These are phyloP conservation scores for Paraphoma sp. DNA, from an alignment of 2,329 filamentous ascomycete genomes.

Conservation along the genomic window DNA sequence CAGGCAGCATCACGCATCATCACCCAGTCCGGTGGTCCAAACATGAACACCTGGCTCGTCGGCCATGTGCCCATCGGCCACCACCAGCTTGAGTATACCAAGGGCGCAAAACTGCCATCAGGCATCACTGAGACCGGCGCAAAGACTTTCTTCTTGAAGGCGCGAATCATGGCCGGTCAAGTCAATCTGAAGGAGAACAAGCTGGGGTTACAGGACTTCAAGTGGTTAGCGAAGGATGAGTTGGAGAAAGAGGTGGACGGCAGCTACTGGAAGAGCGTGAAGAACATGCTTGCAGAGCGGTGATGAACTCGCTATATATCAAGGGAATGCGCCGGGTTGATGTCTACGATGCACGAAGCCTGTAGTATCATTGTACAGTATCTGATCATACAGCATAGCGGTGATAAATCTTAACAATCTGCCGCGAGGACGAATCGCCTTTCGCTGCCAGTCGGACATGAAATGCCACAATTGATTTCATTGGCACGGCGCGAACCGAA, in stretches of 20 bases:
- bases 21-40: conserved; percentile 77
- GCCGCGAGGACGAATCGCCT: background rate
- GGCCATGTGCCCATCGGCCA: conserved; percentile 89
- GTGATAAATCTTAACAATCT: background rate
- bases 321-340: background rate
- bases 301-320: conserved; percentile 46
- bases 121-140: conserved; percentile 63
- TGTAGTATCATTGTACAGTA: conserved; percentile 1
- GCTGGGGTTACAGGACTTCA: conserved; percentile 79
- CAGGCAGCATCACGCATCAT: conserved; percentile 85
- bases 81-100: conserved; percentile 65
- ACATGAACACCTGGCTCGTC: conserved; percentile 99
- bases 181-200: conserved; percentile 76
- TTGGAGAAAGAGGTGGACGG: conserved; percentile 69
- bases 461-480: background rate
- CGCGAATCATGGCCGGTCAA: conserved; percentile 96
- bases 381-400: background rate
- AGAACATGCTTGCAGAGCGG: conserved; percentile 83
- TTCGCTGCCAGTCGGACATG: background rate
- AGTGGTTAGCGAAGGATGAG: conserved; percentile 93
- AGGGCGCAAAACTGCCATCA: conserved; percentile 15
- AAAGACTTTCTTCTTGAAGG: conserved; percentile 97
- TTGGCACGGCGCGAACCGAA: background rate
- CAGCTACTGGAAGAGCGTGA: conserved; percentile 76
- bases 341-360: background rate